Conservation (phyloP, 139 green algal genomes). For the Tetradesmus lagerheimii region DNA sequence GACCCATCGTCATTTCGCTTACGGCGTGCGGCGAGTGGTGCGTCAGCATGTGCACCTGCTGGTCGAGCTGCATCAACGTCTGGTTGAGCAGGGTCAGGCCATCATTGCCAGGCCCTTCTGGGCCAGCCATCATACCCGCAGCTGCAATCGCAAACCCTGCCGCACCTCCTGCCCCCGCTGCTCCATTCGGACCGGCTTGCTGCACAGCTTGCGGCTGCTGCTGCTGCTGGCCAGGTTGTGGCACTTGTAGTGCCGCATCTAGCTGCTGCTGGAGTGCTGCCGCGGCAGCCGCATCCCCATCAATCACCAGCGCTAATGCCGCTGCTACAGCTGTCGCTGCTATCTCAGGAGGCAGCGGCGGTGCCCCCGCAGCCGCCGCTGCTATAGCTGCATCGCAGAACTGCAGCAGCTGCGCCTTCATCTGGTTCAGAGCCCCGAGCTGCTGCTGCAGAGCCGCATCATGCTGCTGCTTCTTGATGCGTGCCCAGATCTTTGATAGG, state of each 20-base stretch:
- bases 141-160: neutral
- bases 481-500: neutral
- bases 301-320: neutral
- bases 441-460: neutral
- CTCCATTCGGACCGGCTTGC: too few relatives aligned
- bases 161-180: neutral
- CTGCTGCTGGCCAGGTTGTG: neutral
- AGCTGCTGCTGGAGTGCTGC: neutral
- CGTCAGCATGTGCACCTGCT: conserved; percentile 27
- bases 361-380: neutral
- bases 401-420: neutral
- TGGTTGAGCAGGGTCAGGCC: neutral
- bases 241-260: neutral
- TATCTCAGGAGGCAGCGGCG: neutral
- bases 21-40: neutral
- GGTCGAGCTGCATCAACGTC: neutral
- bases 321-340: conserved; percentile 9
- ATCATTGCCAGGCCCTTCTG: neutral
- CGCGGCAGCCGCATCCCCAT: neutral
- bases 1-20: neutral
- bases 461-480: neutral
- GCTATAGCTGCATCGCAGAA: neutral
- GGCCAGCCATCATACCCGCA: neutral
- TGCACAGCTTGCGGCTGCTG: neutral
- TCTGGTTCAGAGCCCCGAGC: neutral